These are phyloP conservation scores for Entomortierella lignicola DNA, from an alignment of 192 early-diverging fungal species.

Conservation along the genomic window DNA sequence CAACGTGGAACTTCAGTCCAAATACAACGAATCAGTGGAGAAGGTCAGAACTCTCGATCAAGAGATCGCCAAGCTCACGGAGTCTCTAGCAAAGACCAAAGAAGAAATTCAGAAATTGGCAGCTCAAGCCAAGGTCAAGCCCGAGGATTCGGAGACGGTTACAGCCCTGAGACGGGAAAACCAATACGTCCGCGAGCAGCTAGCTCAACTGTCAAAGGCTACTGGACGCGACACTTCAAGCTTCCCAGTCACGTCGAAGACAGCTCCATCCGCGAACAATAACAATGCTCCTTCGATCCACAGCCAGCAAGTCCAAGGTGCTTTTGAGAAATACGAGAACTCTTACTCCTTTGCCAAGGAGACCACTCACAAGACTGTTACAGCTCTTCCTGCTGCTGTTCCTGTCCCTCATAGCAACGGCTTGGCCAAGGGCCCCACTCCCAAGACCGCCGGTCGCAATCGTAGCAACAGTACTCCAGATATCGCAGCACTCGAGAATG, in stretches of 20 bases:
- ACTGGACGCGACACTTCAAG: constrained; percentile 60
- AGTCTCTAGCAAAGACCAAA: constrained; percentile 65
- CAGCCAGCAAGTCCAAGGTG: constrained; percentile 24
- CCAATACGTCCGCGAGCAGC: constrained; percentile 75
- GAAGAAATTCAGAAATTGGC: constrained; percentile 75
- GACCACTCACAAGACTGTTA: constrained; percentile 37
- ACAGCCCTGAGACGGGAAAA: constrained; percentile 78
- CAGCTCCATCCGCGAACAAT: constrained; percentile 25
- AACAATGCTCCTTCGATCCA: constrained; percentile 19
- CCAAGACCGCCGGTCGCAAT: constrained; percentile 23
- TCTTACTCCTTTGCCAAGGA: constrained; percentile 54
- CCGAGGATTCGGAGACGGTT: constrained; percentile 71
- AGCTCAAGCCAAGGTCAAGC: constrained; percentile 59
- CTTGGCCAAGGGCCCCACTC: constrained; percentile 4
- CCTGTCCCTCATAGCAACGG: constrained; percentile 36
- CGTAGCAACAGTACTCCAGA: constrained; percentile 53
- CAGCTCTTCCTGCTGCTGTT: constrained; percentile 23
- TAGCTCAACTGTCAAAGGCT: constrained; percentile 65
- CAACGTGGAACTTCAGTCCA: constrained; percentile 69
- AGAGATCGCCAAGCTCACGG: constrained; percentile 69
- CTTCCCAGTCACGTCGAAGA: constrained; percentile 46
- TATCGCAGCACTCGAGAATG: constrained; percentile 43
- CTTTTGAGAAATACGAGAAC: constrained; percentile 50
- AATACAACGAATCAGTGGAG: constrained; percentile 69
- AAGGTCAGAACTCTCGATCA: constrained; percentile 73